Conservation (phyloP, 2,329 filamentous ascomycete genomes). For the Epichloe sp. region DNA sequence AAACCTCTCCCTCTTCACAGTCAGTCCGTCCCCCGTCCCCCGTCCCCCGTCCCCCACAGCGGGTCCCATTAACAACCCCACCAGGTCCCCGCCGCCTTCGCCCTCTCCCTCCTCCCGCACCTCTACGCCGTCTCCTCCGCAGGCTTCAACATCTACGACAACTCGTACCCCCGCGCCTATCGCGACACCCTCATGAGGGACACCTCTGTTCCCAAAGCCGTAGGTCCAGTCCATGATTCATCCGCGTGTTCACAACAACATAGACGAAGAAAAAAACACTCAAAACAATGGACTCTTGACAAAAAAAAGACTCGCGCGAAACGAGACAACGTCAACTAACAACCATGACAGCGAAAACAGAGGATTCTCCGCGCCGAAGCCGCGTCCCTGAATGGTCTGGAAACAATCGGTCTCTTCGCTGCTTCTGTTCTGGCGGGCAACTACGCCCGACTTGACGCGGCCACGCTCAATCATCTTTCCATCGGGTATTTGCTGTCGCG, state of each 20-base stretch:
- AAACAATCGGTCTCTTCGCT: slow-evolving; percentile 31
- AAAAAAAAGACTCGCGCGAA: too few species aligned
- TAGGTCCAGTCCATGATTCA: slow-evolving; percentile 5
- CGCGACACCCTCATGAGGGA: slow-evolving; percentile 19
- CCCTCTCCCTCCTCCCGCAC: slow-evolving; percentile 3
- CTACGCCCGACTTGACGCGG: slow-evolving; percentile 22
- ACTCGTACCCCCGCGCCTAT: slow-evolving; percentile 24
- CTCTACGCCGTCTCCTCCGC: slow-evolving; percentile 1
- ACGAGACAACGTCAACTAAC: not conserved
- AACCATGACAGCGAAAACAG: slow-evolving; percentile 34
- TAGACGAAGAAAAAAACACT: too few species aligned
- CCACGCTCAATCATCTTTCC: slow-evolving; percentile 26
- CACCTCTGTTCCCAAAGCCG: slow-evolving; percentile 17
- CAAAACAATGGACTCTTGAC: too few species aligned
- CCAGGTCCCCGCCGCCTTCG: slow-evolving; percentile 23
- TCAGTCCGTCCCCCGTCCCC: not conserved
- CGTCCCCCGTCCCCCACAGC: too few species aligned
- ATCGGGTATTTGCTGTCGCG: slow-evolving; percentile 27
- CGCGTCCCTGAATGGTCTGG: slow-evolving; percentile 29
- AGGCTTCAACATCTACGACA: slow-evolving; percentile 22
- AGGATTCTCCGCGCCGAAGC: slow-evolving; percentile 40
- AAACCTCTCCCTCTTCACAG: slow-evolving; percentile 8
- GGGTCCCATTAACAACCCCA: too few species aligned
- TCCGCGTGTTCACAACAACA: too few species aligned
- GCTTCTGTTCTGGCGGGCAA: slow-evolving; percentile 33